A percentile compares a stretch with the other conserved stretches of the same genome.
Evolutionary conservation across 805 yeast species (phyloP).

Genomic region (Vanderwaltozyma yarrowii): DNA sequence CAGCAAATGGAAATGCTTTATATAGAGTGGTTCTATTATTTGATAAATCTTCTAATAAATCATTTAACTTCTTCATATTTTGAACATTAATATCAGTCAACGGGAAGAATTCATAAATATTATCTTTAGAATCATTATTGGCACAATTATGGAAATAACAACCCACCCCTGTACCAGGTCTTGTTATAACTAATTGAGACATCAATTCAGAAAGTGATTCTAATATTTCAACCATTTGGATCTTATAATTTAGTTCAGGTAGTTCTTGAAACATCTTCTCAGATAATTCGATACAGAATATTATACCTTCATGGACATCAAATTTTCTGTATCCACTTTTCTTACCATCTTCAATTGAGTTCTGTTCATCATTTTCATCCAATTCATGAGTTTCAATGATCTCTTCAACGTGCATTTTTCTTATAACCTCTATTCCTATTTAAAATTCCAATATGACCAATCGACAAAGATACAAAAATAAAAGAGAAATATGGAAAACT

Average conservation of each 20-base stretch:
- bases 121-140: conserved; percentile 23
- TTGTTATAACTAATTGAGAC: conserved; percentile 51
- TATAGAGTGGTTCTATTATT: conserved; percentile 16
- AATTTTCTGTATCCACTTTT: conserved; percentile 18
- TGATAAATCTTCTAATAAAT: conserved; percentile 37
- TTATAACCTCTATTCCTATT: too few relatives aligned
- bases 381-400: not conserved
- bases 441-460: too few relatives aligned
- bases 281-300: conserved; percentile 53
- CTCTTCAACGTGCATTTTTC: not conserved
- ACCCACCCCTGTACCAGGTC: conserved; percentile 68
- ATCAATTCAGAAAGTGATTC: conserved; percentile 51
- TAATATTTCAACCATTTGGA: conserved; percentile 44
- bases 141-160: conserved; percentile 49
- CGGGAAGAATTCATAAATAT: conserved; percentile 41
- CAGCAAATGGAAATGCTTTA: conserved; percentile 25
- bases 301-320: conserved; percentile 53
- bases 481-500: too few relatives aligned
- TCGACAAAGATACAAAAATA: too few relatives aligned
- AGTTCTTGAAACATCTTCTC: conserved; percentile 33
- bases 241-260: conserved; percentile 25
- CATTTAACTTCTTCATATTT: conserved; percentile 47
- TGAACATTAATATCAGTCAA: conserved; percentile 45
- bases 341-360: not conserved
- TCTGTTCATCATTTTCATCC: not conserved